Conservation (phyloP, 306 rosid species). For the Fagus sylvatica region DNA sequence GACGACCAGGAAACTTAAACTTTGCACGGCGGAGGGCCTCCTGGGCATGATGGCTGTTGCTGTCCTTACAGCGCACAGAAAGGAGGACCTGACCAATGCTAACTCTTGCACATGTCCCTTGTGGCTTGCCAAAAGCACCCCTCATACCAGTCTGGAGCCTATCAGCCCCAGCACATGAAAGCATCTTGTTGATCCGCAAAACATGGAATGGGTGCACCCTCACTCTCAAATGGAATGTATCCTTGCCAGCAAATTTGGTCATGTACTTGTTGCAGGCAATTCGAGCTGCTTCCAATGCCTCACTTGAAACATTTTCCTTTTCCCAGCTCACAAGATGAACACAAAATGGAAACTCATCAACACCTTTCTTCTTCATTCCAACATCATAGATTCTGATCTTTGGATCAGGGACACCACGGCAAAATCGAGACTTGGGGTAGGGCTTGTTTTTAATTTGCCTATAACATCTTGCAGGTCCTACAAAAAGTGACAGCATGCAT, state of each 20-base stretch:
- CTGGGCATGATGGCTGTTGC: constrained; percentile 71
- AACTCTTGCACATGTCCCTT: constrained; percentile 74
- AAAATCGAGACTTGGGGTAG: constrained; percentile 83
- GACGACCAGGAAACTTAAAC: constrained; percentile 89
- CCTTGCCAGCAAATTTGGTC: constrained; percentile 85
- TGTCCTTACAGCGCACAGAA: constrained; percentile 83
- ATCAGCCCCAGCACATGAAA: constrained; percentile 55
- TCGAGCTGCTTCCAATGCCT: constrained; percentile 85
- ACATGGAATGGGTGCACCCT: constrained; percentile 95
- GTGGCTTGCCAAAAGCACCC: constrained; percentile 80
- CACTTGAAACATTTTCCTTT: constrained; percentile 84
- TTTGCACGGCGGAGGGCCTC: constrained; percentile 90
- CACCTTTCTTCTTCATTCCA: constrained; percentile 92
- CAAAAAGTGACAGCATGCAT: neutral
- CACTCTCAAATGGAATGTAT: constrained; percentile 84
- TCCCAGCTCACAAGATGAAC: constrained; percentile 92
- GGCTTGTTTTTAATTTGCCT: constrained; percentile 83
- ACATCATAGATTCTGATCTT: constrained; percentile 94
- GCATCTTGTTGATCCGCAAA: constrained; percentile 89
- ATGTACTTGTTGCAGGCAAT: constrained; percentile 87
- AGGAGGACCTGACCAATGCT: constrained; percentile 84
- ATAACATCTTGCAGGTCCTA: constrained; percentile 89
- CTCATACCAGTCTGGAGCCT: constrained; percentile 98
- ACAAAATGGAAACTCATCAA: constrained; percentile 89
- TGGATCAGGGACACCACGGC: constrained; percentile 92